phyloP scores from a whole-genome alignment of 306 rosid species.

The Geum urbanum region DNA sequence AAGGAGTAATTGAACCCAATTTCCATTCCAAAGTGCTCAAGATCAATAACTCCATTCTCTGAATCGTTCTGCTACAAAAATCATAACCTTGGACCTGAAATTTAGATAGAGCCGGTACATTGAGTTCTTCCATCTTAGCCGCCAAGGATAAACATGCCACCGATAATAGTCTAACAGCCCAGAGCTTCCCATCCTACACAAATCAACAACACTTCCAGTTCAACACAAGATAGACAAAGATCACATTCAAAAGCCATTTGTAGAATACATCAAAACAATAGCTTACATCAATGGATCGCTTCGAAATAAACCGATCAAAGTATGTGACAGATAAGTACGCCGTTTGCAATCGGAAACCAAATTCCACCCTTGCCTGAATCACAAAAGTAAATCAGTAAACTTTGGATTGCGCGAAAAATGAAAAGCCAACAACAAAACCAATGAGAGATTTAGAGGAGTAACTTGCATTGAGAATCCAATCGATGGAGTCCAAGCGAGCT shows the following conservation, averaged over 20 bases:
- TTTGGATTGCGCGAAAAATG: neutral
- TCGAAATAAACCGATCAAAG: slow-evolving; percentile 75
- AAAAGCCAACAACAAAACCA: neutral
- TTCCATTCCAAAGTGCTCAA: slow-evolving; percentile 74
- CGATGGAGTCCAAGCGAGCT: slow-evolving; percentile 60
- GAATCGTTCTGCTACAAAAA: slow-evolving; percentile 54
- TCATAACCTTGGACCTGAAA: slow-evolving; percentile 42
- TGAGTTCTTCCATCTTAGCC: slow-evolving; percentile 87
- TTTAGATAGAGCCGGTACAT: slow-evolving; percentile 49
- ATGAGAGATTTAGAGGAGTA: slow-evolving; percentile 8
- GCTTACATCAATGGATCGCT: slow-evolving; percentile 64
- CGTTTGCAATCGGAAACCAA: slow-evolving; percentile 68
- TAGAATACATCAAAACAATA: slow-evolving; percentile 9
- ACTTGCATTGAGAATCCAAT: slow-evolving; percentile 90
- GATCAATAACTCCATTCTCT: slow-evolving; percentile 69
- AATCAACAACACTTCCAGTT: slow-evolving; percentile 6
- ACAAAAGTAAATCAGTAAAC: slow-evolving; percentile 20
- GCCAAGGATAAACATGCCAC: slow-evolving; percentile 79
- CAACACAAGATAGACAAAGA: neutral
- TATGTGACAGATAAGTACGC: slow-evolving; percentile 65
- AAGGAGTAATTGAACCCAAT: slow-evolving; percentile 77
- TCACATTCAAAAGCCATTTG: slow-evolving; percentile 4
- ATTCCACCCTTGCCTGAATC: slow-evolving; percentile 56
- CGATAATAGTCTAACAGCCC: slow-evolving; percentile 68
- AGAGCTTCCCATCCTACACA: slow-evolving; percentile 59